Base-by-base conservation (phyloP, 2,329 filamentous ascomycete genomes). In the Curvularia eragrostidis region DNA sequence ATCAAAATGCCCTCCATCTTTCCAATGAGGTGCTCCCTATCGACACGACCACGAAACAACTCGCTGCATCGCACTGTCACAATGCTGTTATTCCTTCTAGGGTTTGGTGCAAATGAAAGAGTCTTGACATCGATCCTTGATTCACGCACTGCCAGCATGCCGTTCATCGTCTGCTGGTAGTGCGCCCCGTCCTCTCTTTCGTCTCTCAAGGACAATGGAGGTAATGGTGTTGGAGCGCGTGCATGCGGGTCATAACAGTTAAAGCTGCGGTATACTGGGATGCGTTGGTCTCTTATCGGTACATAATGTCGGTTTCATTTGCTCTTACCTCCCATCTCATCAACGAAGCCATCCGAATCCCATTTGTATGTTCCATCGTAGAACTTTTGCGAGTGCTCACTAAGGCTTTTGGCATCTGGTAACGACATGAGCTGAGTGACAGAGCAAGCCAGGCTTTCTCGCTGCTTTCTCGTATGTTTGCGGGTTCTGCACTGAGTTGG, bases 331-430 rank as follows among this genome's bases (percentile, higher is more conserved):
- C 65, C 69, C 5, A 47, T 24, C 3, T 70, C 67, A 28, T 74
- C 70, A 24, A 61, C 63, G 38, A 72, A 75, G 24, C 73, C 72
- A 21, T 68, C 47, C 0, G 57, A 48, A 48, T 66, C 47, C 67
- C 67, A 69, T 21, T 38, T 53, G 32, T 69, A 72, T 5, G 65
- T 70, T 24, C 70, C 70, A 23, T 73, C 57, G 51, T 73, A 75
- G 63, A 75, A 75, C 24, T 66, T 68, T 7, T 51, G 58, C 5
- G 72, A 75, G 38, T 62, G 48, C 41, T 68, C 62, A 10, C 55
- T 66, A n/a, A 73, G 56, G 5, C 53, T 39, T 15, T 59, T 12
- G 52, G 52, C 5, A 13, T 5, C 19, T 8, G 54, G 32, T 2
- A 48, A 18, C 21, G 36, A n/a, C n/a, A 21, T 54, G 8, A 9